A percentile compares a stretch with the other conserved stretches of the same genome.
Evolutionary conservation across 768 basidiomycete genomes (phyloP).

Genomic region (Lentinus tigrinus): DNA sequence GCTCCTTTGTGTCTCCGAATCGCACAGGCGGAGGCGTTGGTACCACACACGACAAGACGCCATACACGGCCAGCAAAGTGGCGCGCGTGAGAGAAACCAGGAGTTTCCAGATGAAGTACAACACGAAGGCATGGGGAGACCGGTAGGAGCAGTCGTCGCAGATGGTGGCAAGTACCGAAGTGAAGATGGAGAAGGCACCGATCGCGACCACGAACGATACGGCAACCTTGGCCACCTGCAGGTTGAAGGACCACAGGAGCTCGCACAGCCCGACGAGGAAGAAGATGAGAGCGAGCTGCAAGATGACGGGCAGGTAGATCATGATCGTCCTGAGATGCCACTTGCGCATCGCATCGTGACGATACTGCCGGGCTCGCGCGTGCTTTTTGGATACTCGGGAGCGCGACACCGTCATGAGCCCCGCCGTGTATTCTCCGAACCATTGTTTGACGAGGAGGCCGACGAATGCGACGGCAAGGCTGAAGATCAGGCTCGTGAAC

Average conservation of each 20-base stretch:
- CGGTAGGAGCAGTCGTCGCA: conserved; percentile 6
- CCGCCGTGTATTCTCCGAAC: conserved; percentile 20
- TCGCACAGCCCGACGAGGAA: conserved; percentile 22
- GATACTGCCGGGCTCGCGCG: conserved; percentile 20
- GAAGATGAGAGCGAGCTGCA: conserved; percentile 17
- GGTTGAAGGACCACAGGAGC: conserved; percentile 13
- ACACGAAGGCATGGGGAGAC: conserved; percentile 8
- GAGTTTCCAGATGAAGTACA: background rate
- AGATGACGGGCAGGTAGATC: conserved; percentile 11
- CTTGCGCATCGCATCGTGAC: conserved; percentile 18
- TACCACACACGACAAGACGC: background rate
- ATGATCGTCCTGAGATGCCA: conserved; percentile 20
- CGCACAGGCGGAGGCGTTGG: background rate
- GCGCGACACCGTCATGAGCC: background rate
- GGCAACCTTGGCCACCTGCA: conserved; percentile 6
- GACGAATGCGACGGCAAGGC: conserved; percentile 22
- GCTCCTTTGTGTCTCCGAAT: background rate
- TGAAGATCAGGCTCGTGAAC: conserved; percentile 22
- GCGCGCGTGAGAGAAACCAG: background rate
- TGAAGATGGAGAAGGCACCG: background rate
- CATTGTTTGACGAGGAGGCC: conserved; percentile 26
- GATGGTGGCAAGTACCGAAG: background rate
- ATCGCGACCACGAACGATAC: background rate
- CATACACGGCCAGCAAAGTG: background rate
- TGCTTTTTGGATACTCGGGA: conserved; percentile 18